Evolutionary conservation across 805 yeast species (phyloP).

Genomic region (Limtongozyma cylindracea): DNA sequence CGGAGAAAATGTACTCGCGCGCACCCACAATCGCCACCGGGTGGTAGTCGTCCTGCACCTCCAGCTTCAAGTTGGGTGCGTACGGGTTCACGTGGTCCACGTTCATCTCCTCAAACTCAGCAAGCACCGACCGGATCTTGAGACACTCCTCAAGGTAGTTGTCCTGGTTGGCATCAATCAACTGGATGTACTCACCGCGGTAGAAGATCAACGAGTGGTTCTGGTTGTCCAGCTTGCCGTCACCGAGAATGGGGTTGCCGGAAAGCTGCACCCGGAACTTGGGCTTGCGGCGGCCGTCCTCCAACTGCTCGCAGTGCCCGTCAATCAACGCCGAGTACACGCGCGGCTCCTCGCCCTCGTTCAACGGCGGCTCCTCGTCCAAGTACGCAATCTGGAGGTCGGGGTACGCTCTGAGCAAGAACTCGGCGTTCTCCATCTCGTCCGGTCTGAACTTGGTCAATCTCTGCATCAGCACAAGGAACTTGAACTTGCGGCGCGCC

Average conservation of each 20-base stretch:
- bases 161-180: conserved; percentile 75
- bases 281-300: conserved; percentile 38
- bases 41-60: conserved; percentile 17
- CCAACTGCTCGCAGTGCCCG: conserved; percentile 48
- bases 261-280: conserved; percentile 55
- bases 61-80: conserved; percentile 37
- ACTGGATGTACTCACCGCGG: conserved; percentile 68
- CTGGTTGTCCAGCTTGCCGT: conserved; percentile 75
- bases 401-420: conserved; percentile 63
- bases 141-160: conserved; percentile 69
- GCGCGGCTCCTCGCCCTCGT: conserved; percentile 34
- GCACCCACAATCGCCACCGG: conserved; percentile 80
- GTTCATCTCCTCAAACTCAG: conserved; percentile 53
- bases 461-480: conserved; percentile 73
- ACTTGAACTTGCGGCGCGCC: conserved; percentile 66
- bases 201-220: conserved; percentile 58
- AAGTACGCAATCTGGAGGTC: conserved; percentile 77
- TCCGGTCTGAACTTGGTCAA: conserved; percentile 44
- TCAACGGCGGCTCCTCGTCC: conserved; percentile 72
- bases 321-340: conserved; percentile 59
- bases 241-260: conserved; percentile 72
- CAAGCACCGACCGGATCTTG: conserved; percentile 57
- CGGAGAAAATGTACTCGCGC: conserved; percentile 70
- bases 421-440: conserved; percentile 61
- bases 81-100: conserved; percentile 50